Conservation (phyloP, 768 basidiomycete species). For the Boletus speciosus region DNA sequence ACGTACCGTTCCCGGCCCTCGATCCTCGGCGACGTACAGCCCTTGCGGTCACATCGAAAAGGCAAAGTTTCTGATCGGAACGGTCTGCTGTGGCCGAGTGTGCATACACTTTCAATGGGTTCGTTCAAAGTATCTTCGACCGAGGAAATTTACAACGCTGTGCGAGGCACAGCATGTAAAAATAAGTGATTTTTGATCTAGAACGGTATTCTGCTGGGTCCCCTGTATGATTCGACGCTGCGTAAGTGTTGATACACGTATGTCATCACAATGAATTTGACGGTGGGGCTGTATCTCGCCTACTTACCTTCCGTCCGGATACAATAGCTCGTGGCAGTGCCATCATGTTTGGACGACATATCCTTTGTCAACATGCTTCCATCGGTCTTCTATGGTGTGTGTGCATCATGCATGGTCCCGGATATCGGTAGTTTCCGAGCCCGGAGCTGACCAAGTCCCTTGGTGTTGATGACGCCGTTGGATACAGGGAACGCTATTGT, state of each 20-base stretch:
- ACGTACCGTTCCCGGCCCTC: not conserved
- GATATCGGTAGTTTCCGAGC: too few relatives aligned
- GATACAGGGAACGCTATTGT: too few relatives aligned
- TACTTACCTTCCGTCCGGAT: not conserved
- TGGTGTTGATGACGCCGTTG: too few relatives aligned
- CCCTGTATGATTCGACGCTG: not conserved
- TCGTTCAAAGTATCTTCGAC: not conserved
- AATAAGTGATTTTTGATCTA: too few relatives aligned
- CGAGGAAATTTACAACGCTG: too few relatives aligned
- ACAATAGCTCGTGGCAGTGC: too few relatives aligned
- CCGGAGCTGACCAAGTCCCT: too few relatives aligned
- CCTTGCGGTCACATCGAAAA: not conserved
- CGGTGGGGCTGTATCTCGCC: not conserved
- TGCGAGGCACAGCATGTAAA: too few relatives aligned
- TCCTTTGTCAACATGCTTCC: too few relatives aligned
- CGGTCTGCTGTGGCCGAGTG: not conserved
- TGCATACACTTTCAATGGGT: not conserved
- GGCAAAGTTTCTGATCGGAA: not conserved
- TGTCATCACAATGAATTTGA: not conserved
- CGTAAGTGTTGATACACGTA: not conserved
- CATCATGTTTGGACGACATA: not conserved
- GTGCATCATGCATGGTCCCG: too few relatives aligned
- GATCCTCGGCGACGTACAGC: not conserved
- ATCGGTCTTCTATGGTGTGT: not conserved
- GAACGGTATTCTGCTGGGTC: not conserved